A percentile compares a stretch with the other conserved stretches of the same genome.
These are phyloP conservation scores for Leishmania guyanensis DNA, from an alignment of 208 protist species.

Conservation along the genomic window DNA sequence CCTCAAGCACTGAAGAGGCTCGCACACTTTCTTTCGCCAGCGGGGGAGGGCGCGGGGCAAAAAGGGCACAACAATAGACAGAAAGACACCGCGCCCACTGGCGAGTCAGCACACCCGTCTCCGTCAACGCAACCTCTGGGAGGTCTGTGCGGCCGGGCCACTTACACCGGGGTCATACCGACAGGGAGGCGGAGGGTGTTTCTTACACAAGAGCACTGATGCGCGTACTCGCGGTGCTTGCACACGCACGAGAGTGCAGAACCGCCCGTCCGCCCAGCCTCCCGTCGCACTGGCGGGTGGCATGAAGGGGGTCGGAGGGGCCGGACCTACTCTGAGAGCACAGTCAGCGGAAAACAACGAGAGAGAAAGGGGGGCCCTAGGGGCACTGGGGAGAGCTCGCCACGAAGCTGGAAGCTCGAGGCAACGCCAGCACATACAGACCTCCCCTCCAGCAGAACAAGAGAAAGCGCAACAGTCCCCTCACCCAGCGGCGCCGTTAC, in stretches of 20 bases:
- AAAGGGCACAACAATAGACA: neutral
- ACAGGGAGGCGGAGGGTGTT: neutral
- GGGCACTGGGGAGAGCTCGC: neutral
- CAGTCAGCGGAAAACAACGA: neutral
- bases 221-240: neutral
- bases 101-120: neutral
- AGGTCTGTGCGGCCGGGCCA: neutral
- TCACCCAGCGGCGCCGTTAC: neutral
- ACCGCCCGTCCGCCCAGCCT: neutral
- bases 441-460: neutral
- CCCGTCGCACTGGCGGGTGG: neutral
- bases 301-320: neutral
- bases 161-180: neutral
- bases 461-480: neutral
- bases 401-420: neutral
- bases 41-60: neutral
- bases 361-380: neutral
- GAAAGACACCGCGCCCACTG: neutral
- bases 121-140: no score
- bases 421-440: no score
- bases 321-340: neutral
- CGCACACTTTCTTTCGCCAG: no score
- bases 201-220: neutral
- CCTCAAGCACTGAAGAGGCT: no score
- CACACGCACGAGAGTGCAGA: neutral